Evolutionary conservation across 768 basidiomycete genomes (phyloP).

Genomic region (Trametes coccinea): DNA sequence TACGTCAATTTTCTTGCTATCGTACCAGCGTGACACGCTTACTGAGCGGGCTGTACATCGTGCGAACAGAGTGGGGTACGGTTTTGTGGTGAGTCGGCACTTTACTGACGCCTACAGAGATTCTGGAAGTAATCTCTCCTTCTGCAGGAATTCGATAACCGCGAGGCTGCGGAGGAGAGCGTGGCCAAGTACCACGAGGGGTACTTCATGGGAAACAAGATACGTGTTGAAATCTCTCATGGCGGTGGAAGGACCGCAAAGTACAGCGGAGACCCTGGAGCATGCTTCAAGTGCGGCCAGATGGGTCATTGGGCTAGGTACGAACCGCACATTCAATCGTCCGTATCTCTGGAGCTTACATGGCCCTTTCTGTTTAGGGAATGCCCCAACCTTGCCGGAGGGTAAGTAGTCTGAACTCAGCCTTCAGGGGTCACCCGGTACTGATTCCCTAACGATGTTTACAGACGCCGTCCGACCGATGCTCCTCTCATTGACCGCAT

Average conservation of each 20-base stretch:
- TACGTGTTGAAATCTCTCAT: constrained; percentile 83
- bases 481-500: constrained; percentile 59
- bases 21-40: constrained; percentile 9
- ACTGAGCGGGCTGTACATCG: constrained; percentile 22
- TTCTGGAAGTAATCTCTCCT: constrained; percentile 11
- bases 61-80: constrained; percentile 71
- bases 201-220: constrained; percentile 90
- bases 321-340: constrained; percentile 25
- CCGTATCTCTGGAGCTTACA: constrained; percentile 3
- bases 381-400: constrained; percentile 57
- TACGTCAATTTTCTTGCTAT: constrained; percentile 39
- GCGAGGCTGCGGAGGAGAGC: constrained; percentile 82
- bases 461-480: constrained; percentile 42
- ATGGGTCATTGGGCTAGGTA: constrained; percentile 90
- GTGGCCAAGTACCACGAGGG: constrained; percentile 89
- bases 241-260: constrained; percentile 82
- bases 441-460: constrained; percentile 3
- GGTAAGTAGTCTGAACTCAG: constrained; percentile 43
- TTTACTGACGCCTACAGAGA: not conserved
- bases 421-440: not conserved
- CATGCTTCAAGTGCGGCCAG: constrained; percentile 86
- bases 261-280: constrained; percentile 81
- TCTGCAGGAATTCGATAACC: constrained; percentile 76
- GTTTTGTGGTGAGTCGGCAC: constrained; percentile 75
- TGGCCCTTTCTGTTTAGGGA: constrained; percentile 49